These are phyloP conservation scores for Nemania diffusa DNA, from an alignment of 2,329 filamentous ascomycete species.

Conservation along the genomic window DNA sequence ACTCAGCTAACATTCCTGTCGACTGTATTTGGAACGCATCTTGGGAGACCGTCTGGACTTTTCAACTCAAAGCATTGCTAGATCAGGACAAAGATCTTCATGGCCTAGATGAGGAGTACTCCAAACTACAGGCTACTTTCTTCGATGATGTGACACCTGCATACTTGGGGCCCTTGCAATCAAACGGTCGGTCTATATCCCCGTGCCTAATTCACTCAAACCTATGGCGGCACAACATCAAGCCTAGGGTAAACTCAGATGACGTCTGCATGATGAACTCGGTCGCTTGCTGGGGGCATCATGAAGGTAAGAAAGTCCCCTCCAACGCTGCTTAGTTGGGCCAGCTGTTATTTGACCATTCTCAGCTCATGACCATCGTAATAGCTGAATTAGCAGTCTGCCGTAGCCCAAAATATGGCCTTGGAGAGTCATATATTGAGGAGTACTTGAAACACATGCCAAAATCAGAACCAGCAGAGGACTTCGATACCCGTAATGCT, in stretches of 20 bases:
- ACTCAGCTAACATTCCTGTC: slow-evolving; percentile 26
- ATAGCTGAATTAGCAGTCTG: slow-evolving; percentile 43
- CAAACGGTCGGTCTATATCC: slow-evolving; percentile 38
- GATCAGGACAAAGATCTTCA: slow-evolving; percentile 34
- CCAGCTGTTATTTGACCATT: background rate
- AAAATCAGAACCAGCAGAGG: slow-evolving; percentile 44
- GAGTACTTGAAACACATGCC: slow-evolving; percentile 44
- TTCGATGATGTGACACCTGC: slow-evolving; percentile 42
- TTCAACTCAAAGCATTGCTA: slow-evolving; percentile 35
- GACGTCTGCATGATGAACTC: slow-evolving; percentile 41
- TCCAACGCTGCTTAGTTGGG: background rate
- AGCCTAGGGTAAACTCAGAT: slow-evolving; percentile 22
- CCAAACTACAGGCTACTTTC: slow-evolving; percentile 32
- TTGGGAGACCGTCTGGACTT: slow-evolving; percentile 42
- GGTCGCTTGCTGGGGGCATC: slow-evolving; percentile 43
- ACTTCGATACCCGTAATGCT: slow-evolving; percentile 45
- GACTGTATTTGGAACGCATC: slow-evolving; percentile 40
- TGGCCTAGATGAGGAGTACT: slow-evolving; percentile 35
- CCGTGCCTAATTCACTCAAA: slow-evolving; percentile 45
- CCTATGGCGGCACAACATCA: slow-evolving; percentile 45
- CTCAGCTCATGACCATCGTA: background rate
- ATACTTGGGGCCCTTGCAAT: slow-evolving; percentile 41
- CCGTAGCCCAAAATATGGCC: slow-evolving; percentile 42
- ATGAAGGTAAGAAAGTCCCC: slow-evolving; percentile 38
- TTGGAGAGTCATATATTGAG: slow-evolving; percentile 41